Percentiles rank a stretch among this genome's conserved stretches.
These are phyloP conservation scores for Rhodotorula mucilaginosa DNA, from an alignment of 1,284 basidiomycete genomes.

Conservation along the genomic window DNA sequence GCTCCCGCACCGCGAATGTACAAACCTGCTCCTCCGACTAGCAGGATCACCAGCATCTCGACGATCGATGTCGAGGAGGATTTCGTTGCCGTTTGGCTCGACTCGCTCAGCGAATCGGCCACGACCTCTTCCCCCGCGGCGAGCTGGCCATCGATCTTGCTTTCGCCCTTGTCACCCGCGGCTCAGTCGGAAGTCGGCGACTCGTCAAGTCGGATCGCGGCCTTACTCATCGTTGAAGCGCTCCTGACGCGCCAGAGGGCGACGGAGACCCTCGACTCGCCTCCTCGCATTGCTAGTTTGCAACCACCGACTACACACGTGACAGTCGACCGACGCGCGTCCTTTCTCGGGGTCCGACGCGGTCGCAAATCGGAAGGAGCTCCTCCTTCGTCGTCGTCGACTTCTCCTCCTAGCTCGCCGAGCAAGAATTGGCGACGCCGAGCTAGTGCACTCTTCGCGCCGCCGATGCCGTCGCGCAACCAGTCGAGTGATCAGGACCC, in stretches of 20 bases:
- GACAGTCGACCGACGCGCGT: not conserved
- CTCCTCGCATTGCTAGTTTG: not conserved
- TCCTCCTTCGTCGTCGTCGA: not conserved
- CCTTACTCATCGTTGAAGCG: conserved; percentile 25
- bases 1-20: not conserved
- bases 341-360: not conserved
- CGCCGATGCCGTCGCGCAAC: not conserved
- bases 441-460: conserved; percentile 12
- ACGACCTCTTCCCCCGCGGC: conserved; percentile 1
- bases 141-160: conserved; percentile 19
- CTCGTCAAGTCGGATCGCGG: not conserved
- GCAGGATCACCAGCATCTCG: not conserved
- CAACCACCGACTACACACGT: not conserved
- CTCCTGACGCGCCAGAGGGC: conserved; percentile 1
- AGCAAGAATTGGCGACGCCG: conserved; percentile 5
- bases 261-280: not conserved
- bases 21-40: not conserved
- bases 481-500: not conserved
- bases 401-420: not conserved
- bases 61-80: conserved; percentile 25
- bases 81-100: conserved; percentile 31
- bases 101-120: conserved; percentile 25
- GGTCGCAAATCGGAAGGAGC: not conserved
- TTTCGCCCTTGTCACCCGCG: conserved; percentile 11
- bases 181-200: not conserved